Base-by-base conservation (phyloP, 179 eudicot genomes). In the Vitellaria paradoxa region DNA sequence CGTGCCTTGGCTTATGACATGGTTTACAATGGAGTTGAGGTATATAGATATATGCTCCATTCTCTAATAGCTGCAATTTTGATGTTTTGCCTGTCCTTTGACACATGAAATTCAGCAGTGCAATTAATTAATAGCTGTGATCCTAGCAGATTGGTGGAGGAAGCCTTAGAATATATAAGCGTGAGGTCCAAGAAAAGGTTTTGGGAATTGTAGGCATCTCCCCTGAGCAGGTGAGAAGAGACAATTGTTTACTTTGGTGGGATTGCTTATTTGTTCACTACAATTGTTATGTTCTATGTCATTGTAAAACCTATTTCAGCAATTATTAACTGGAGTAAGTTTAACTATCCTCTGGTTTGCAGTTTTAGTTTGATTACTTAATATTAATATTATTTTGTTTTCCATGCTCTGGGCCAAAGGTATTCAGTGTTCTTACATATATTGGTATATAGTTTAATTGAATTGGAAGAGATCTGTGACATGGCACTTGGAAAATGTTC, bases 1-100 rank as follows among this genome's bases (percentile, higher is more conserved):
- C 96, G 97, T 81, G 99, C 99, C 78, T 91, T 95, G 78, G 99
- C 99, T 65, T 95, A 95, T 88, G 99, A 95, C 88, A 95, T 95
- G 94, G 99, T 95, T 80, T 95, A 95, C 88, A 95, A 93, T 70
- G 99, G 99, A 61, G 96, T 95, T 56, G 99, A 95, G 97, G 99
- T 95, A 85, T 57, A 47, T 73, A 46, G 10, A 40, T 21, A 21
- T 59, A 26, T 45, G 60, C 53, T 61, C 21, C 68, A 15, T 42
- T 74, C 47, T 69, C 67, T 26, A 15, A 2, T 76, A 20, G 46
- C 49, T 47, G 37, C 46, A 40, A 37, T n/a, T 66, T 63, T 78
- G 47, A 67, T 10, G 46, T 47, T 11, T 57, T 55, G 65, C 55
- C 61, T 11, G 21, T 24, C 67, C 26, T 4, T 17, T 9, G 2